Percentiles rank a stretch among this genome's conserved stretches.
Conservation (phyloP, 148 eudicot species). For the Spergularia marina region DNA sequence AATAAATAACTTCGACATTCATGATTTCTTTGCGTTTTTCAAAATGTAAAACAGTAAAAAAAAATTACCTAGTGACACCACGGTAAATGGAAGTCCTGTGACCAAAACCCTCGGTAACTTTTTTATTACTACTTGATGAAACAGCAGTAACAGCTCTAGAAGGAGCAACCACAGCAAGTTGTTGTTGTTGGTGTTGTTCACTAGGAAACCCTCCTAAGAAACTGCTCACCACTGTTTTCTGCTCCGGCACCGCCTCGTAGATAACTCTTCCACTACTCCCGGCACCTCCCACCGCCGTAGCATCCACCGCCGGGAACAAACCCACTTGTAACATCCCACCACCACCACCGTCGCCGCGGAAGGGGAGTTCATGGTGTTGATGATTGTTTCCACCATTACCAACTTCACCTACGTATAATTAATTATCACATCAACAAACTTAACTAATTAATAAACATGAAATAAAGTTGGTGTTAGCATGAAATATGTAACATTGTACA, state of each 20-base stretch:
- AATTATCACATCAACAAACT: not conserved
- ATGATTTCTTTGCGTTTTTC: too few relatives aligned
- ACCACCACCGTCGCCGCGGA: constrained; percentile 15
- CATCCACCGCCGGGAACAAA: constrained; percentile 20
- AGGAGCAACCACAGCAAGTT: constrained; percentile 14
- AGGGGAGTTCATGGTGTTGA: constrained; percentile 20
- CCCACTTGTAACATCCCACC: constrained; percentile 28
- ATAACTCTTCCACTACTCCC: not conserved
- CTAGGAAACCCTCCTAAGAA: constrained; percentile 21
- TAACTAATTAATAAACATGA: not conserved
- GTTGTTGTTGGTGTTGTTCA: constrained; percentile 12
- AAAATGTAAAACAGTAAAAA: too few relatives aligned
- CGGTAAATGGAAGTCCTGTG: constrained; percentile 38
- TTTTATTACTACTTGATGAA: constrained; percentile 14
- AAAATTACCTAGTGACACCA: constrained; percentile 39
- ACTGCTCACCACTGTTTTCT: not conserved
- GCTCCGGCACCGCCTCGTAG: constrained; percentile 13
- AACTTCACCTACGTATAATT: constrained; percentile 14
- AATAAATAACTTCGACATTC: too few relatives aligned
- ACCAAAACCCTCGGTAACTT: constrained; percentile 28
- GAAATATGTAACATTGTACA: too few relatives aligned
- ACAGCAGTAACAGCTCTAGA: not conserved
- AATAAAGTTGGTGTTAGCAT: too few relatives aligned
- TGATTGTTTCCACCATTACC: constrained; percentile 9
- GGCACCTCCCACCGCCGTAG: constrained; percentile 3